Evolutionary conservation across 2,329 filamentous ascomycete species (phyloP).

Genomic region (Paecilomyces variotii): DNA sequence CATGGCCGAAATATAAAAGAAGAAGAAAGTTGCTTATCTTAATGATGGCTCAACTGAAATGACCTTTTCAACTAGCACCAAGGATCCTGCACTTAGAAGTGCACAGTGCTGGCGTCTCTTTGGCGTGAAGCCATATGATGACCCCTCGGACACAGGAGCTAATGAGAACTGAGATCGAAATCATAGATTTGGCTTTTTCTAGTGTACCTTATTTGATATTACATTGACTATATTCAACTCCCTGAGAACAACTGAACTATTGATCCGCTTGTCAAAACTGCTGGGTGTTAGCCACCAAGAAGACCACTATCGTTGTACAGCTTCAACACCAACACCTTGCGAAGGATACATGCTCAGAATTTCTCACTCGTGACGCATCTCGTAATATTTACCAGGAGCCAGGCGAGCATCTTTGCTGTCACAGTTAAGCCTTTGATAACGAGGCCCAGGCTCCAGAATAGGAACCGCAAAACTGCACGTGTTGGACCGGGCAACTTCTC

Average conservation of each 20-base stretch:
- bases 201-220: not conserved
- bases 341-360: slow-evolving; percentile 17
- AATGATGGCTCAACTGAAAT: slow-evolving; percentile 39
- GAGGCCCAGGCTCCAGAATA: slow-evolving; percentile 32
- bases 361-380: slow-evolving; percentile 35
- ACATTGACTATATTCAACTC: not conserved
- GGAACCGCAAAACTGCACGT: slow-evolving; percentile 24
- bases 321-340: too few relatives aligned
- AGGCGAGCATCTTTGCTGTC: slow-evolving; percentile 33
- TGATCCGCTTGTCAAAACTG: not conserved
- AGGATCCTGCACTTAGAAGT: slow-evolving; percentile 39
- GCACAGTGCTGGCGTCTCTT: slow-evolving; percentile 37
- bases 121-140: slow-evolving; percentile 38
- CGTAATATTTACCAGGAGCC: slow-evolving; percentile 32
- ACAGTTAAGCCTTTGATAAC: slow-evolving; percentile 30
- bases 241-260: not conserved
- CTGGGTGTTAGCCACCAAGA: not conserved
- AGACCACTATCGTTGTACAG: not conserved
- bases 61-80: slow-evolving; percentile 34
- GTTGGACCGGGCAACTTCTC: slow-evolving; percentile 32
- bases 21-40: slow-evolving; percentile 38
- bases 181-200: not conserved
- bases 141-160: not conserved
- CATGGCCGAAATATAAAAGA: slow-evolving; percentile 20
- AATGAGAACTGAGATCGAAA: not conserved